Conservation (phyloP, 1,284 basidiomycete genomes). For the Ceratobasidium sp. region DNA sequence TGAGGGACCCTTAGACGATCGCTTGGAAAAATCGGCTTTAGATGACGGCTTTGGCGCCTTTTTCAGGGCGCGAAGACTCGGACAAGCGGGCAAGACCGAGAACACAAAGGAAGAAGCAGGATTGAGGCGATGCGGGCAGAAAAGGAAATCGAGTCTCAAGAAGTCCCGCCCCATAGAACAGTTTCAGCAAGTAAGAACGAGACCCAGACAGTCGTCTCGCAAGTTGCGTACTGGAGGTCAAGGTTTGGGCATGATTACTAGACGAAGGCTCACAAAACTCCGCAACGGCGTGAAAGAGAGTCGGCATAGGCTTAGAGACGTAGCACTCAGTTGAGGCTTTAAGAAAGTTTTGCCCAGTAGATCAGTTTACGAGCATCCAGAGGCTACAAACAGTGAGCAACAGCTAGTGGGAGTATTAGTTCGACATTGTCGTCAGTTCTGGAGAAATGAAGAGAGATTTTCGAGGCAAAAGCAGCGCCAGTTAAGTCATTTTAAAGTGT, state of each 20-base stretch:
- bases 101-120: neutral
- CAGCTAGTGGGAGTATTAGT: too few species aligned
- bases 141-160: slow-evolving; percentile 8
- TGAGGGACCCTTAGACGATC: neutral
- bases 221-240: neutral
- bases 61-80: neutral
- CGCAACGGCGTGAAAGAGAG: neutral
- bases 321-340: neutral
- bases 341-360: too few species aligned
- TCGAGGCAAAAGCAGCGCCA: neutral
- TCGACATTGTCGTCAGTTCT: too few species aligned
- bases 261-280: neutral
- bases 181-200: neutral
- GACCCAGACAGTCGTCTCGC: neutral
- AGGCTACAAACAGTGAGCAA: too few species aligned
- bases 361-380: too few species aligned
- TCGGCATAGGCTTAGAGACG: neutral
- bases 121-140: slow-evolving; percentile 23
- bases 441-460: neutral
- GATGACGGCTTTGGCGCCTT: neutral
- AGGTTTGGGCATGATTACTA: neutral
- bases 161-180: neutral
- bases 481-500: neutral
- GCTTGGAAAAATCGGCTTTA: slow-evolving; percentile 8
- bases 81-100: neutral